Conservation (phyloP, 192 early-diverging fungal species). For the Backusella circina region DNA sequence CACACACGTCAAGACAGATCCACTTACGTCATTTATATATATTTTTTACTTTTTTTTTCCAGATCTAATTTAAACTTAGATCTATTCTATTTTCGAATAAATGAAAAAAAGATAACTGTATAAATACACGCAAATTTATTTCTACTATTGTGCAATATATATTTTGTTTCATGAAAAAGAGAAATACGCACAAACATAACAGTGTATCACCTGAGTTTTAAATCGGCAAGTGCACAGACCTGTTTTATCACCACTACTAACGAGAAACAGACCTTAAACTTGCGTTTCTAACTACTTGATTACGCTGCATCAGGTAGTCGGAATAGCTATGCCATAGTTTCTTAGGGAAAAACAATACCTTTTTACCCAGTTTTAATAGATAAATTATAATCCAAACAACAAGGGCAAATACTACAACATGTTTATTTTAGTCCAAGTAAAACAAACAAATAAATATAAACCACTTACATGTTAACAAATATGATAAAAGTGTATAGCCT, state of each 20-base stretch:
- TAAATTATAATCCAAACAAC: conserved; percentile 23
- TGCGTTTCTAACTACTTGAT: conserved; percentile 1
- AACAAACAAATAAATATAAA: not conserved
- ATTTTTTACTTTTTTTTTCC: not conserved
- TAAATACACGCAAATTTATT: not conserved
- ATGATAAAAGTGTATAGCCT: conserved; percentile 27
- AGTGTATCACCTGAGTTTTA: not conserved
- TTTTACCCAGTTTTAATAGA: conserved; percentile 7
- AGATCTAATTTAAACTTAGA: not conserved
- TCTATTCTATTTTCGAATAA: not conserved
- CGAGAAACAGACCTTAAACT: conserved; percentile 3
- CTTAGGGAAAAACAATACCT: conserved; percentile 6
- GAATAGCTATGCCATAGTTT: conserved; percentile 3
- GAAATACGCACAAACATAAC: not conserved
- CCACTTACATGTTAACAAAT: conserved; percentile 28
- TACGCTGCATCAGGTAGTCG: conserved; percentile 7
- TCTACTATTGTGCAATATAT: not conserved
- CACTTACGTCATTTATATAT: not conserved
- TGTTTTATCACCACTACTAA: not conserved
- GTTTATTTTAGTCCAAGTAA: not conserved
- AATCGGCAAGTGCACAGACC: not conserved
- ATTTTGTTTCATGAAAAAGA: not conserved
- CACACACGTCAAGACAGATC: not conserved
- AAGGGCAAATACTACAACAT: conserved; percentile 16
- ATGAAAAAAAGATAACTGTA: not conserved